Evolutionary conservation across 2,329 filamentous ascomycete genomes (phyloP).

Genomic region (Ascochyta koolunga): DNA sequence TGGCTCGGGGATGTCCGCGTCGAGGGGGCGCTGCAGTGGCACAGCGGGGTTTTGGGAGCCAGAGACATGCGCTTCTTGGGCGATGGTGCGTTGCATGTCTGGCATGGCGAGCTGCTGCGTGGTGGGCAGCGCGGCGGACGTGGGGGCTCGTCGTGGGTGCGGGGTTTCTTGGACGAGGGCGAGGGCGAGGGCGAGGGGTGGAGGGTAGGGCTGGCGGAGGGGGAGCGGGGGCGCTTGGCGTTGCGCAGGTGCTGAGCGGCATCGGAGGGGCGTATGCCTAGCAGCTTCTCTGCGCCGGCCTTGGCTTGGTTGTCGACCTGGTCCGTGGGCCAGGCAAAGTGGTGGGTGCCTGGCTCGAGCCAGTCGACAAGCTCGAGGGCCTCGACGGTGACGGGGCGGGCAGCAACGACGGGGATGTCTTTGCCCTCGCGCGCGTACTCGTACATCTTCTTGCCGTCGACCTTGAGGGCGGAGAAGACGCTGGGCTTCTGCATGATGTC

Average conservation of each 20-base stretch:
- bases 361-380: slow-evolving; percentile 85
- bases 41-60: neutral
- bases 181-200: neutral
- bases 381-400: slow-evolving; percentile 76
- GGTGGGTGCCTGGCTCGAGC: slow-evolving; percentile 79
- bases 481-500: slow-evolving; percentile 89
- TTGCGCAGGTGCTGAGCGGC: slow-evolving; percentile 38
- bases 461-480: slow-evolving; percentile 89
- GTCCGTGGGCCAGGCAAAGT: slow-evolving; percentile 77
- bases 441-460: slow-evolving; percentile 92
- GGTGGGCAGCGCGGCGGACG: slow-evolving; percentile 41
- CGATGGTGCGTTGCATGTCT: neutral
- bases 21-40: neutral
- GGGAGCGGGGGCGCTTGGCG: slow-evolving; percentile 30
- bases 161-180: slow-evolving; percentile 25
- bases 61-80: neutral
- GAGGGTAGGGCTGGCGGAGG: slow-evolving; percentile 14
- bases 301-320: slow-evolving; percentile 79
- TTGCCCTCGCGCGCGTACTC: slow-evolving; percentile 93
- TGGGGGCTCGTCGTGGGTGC: slow-evolving; percentile 38
- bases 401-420: slow-evolving; percentile 84
- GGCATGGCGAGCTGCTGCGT: neutral
- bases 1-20: slow-evolving; percentile 9
- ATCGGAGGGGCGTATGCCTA: slow-evolving; percentile 48
- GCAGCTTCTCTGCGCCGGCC: slow-evolving; percentile 72